Conservation (phyloP, 164 flowering plant genomes). For the Aristolochia californica region DNA sequence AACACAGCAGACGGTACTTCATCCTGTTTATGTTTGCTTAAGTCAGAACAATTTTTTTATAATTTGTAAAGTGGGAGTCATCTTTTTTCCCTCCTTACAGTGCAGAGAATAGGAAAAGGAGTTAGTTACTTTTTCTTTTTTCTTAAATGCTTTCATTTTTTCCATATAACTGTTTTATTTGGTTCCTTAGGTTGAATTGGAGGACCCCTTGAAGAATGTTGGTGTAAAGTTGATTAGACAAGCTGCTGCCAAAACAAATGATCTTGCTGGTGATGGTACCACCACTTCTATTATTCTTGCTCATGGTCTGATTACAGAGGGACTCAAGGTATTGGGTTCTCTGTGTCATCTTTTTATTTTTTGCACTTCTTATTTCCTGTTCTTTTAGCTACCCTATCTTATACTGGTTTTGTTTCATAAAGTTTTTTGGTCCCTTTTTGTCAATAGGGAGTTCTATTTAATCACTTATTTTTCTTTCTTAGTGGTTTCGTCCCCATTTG, state of each 20-base stretch:
- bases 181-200: constrained; percentile 55
- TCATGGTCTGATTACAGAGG: constrained; percentile 75
- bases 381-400: background rate
- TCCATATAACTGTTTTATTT: constrained; percentile 2
- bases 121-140: too few relatives aligned
- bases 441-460: background rate
- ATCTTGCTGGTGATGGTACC: constrained; percentile 88
- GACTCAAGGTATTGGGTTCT: constrained; percentile 50
- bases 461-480: background rate
- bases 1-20: too few relatives aligned
- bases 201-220: constrained; percentile 82
- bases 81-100: too few relatives aligned
- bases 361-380: background rate
- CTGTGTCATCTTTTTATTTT: background rate
- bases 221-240: constrained; percentile 80
- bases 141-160: too few relatives aligned
- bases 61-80: too few relatives aligned
- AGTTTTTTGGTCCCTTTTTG: background rate
- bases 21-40: too few relatives aligned
- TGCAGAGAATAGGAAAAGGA: too few relatives aligned
- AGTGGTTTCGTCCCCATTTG: background rate
- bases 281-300: constrained; percentile 85
- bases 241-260: constrained; percentile 89
- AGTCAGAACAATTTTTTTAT: too few relatives aligned
- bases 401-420: background rate